Conservation (phyloP, 2,329 filamentous ascomycete genomes). For the Pseudogymnoascus sp. region DNA sequence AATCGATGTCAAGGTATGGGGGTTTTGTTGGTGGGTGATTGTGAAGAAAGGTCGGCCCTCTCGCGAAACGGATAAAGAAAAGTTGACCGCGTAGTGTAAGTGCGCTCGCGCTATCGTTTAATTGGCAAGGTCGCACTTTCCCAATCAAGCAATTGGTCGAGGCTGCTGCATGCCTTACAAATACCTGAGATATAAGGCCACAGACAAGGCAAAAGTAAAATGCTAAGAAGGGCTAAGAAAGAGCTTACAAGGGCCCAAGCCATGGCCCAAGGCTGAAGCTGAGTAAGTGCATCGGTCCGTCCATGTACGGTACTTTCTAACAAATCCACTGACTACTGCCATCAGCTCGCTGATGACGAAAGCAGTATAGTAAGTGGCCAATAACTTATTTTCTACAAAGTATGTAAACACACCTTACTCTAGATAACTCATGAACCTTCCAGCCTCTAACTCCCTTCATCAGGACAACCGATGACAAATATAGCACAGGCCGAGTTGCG, state of each 20-base stretch:
- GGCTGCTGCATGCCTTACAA: not conserved
- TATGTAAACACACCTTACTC: not conserved
- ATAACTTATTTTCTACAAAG: not conserved
- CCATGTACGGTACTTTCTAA: not conserved
- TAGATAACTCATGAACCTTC: not conserved
- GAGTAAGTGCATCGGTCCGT: slow-evolving; percentile 4
- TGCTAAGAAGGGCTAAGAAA: not conserved
- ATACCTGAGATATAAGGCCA: not conserved
- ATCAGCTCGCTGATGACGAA: slow-evolving; percentile 1
- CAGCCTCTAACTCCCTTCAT: not conserved
- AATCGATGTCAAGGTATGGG: slow-evolving; percentile 18
- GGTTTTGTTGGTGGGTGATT: slow-evolving; percentile 13
- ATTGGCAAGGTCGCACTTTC: slow-evolving; percentile 9
- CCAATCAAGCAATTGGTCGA: slow-evolving; percentile 5
- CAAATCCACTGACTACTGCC: not conserved
- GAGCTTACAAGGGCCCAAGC: not conserved
- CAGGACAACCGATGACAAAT: slow-evolving; percentile 1
- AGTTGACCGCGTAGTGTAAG: slow-evolving; percentile 11
- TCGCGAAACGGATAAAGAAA: slow-evolving; percentile 11
- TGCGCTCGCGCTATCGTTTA: slow-evolving; percentile 4
- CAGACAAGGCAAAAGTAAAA: not conserved
- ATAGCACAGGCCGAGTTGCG: not conserved
- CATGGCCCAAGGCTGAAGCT: slow-evolving; percentile 2
- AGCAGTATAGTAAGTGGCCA: slow-evolving; percentile 1
- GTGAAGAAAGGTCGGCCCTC: slow-evolving; percentile 10